A percentile compares a stretch with the other conserved stretches of the same genome.
phyloP scores from a whole-genome alignment of 345 rosid genomes.

The Aquilaria malaccensis region DNA sequence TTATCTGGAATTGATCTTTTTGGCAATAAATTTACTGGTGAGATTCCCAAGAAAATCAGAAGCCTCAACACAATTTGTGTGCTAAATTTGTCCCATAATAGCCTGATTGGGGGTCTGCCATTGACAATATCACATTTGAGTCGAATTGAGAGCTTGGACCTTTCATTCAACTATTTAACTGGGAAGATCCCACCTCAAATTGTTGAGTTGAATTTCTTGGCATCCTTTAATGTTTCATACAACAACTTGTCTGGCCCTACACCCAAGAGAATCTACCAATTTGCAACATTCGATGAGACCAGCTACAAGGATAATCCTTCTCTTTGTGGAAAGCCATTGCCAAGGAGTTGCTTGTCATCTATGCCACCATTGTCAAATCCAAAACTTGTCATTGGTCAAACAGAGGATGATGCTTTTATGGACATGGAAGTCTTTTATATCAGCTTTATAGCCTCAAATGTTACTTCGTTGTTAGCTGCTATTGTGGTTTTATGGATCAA shows the following conservation, averaged over 20 bases:
- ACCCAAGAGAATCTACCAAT: conserved; percentile 11
- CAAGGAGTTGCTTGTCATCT: neutral
- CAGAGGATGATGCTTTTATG: neutral
- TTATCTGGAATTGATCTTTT: conserved; percentile 25
- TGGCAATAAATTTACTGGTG: conserved; percentile 10
- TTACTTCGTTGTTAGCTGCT: neutral
- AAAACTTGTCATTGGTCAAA: neutral
- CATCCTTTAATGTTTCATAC: conserved; percentile 16
- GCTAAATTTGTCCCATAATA: conserved; percentile 17
- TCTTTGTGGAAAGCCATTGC: conserved; percentile 23
- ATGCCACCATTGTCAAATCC: neutral
- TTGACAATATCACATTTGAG: conserved; percentile 11
- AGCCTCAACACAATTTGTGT: neutral
- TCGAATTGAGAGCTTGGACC: conserved; percentile 22
- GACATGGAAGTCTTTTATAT: neutral
- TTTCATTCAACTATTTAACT: conserved; percentile 19
- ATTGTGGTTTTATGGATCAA: neutral
- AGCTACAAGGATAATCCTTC: conserved; percentile 22
- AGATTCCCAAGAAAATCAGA: conserved; percentile 12
- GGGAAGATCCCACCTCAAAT: conserved; percentile 20
- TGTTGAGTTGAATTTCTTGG: neutral
- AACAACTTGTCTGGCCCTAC: conserved; percentile 26
- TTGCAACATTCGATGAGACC: conserved; percentile 16
- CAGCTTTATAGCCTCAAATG: neutral
- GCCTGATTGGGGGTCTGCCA: conserved; percentile 13